phyloP scores from a whole-genome alignment of 805 yeast genomes.

The Yamadazyma sp. region DNA sequence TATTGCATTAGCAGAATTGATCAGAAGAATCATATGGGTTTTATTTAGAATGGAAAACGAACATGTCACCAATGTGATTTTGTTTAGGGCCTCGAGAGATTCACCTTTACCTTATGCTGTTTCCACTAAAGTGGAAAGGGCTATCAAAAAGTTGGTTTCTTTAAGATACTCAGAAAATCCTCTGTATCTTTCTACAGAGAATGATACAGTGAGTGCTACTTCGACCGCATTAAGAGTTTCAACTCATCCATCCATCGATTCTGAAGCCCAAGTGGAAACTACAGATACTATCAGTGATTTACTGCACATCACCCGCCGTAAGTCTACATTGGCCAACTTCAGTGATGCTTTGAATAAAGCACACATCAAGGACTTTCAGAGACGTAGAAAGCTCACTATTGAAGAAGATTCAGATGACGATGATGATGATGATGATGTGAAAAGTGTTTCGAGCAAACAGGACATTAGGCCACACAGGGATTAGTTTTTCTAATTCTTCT shows the following conservation, averaged over 20 bases:
- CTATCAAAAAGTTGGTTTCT: conserved; percentile 36
- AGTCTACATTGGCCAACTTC: conserved; percentile 40
- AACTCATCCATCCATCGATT: conserved; percentile 11
- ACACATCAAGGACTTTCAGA: conserved; percentile 82
- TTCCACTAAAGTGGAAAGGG: conserved; percentile 32
- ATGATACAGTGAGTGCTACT: conserved; percentile 8
- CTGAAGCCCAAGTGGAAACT: conserved; percentile 10
- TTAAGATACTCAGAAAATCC: conserved; percentile 23
- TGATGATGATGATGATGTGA: conserved; percentile 32
- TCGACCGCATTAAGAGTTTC: conserved; percentile 11
- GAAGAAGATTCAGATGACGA: conserved; percentile 35
- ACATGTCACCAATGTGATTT: conserved; percentile 84
- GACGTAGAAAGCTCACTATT: conserved; percentile 44
- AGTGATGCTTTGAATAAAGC: conserved; percentile 66
- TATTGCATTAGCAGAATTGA: conserved; percentile 77
- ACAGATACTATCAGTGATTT: conserved; percentile 3
- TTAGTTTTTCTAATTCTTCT: conserved; percentile 1
- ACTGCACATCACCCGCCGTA: conserved; percentile 4
- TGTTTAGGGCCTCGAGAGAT: conserved; percentile 86
- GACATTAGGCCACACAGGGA: neutral
- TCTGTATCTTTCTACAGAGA: neutral
- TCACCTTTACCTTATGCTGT: conserved; percentile 77
- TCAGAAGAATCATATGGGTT: conserved; percentile 87
- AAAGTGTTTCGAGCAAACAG: conserved; percentile 6
- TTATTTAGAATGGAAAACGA: conserved; percentile 94